Evolutionary conservation across 208 protist species (phyloP), one percentile per base, ranked within the genome.

Genomic region (Trypanosoma avium): DNA sequence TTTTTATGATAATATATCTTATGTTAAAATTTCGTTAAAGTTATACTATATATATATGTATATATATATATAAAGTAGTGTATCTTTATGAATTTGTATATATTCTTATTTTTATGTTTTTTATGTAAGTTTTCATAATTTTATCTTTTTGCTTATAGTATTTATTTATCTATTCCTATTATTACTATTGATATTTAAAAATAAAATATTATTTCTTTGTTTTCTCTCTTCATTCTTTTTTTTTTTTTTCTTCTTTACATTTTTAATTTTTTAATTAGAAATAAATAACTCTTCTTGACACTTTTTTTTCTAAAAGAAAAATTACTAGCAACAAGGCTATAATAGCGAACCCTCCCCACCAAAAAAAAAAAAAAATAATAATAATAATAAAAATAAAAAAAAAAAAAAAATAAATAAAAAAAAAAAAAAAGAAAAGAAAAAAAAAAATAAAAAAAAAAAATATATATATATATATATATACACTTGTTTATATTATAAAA

Each of bases 21-120:
- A 76, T 92, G 70, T 36, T 94, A 24, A 82, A 79, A 30, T 82
- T 88, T 38, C 64, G 76, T 6, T 70, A 61, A 70, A 15, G 59
- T 29, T 5, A 42, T 3, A 54, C 30, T 4, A 46, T 35, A 17
- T 9, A 35, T 48, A 35, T 3, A 24, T 22, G 32, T 7, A 3
- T 3, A 13, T 43, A 3, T 48, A 30, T 57, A 3, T 67, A 48
- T 32, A 3, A 33, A 49, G 46, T 52, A 32, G 15, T 61, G 5
- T 27, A n/a, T 48, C 2, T 49, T 32, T 19, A 4, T 47, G 7
- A 55, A n/a, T 29, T 4, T 69, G 35, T 38, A 40, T 47, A 40
- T 2, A 30, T 58, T 72, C 42, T 46, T 54, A 55, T 66, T 66
- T 52, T 27, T 55, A 47, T 73, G 36, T 59, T n/a, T n/a, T n/a